These are phyloP conservation scores for Bipolaris gigantea DNA, from an alignment of 2,329 filamentous ascomycete species.

Conservation along the genomic window DNA sequence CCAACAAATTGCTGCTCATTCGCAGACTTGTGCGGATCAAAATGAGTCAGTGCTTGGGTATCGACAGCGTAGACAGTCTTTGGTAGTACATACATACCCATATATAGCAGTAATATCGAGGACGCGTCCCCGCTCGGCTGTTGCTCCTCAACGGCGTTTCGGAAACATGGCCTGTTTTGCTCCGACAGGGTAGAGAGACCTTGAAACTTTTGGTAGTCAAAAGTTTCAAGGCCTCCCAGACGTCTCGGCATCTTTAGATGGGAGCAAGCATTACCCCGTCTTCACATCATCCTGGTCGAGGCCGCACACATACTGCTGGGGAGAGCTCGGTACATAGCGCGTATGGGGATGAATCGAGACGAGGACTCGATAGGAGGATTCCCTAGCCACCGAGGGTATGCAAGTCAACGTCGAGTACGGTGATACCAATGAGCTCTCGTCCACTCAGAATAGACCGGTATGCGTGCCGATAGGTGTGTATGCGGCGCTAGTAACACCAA, in stretches of 20 bases:
- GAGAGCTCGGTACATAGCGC: neutral
- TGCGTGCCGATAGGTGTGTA: neutral
- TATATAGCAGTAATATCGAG: neutral
- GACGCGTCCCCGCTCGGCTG: neutral
- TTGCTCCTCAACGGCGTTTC: neutral
- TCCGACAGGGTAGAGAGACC: neutral
- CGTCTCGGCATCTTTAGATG: no score
- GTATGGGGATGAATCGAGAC: neutral
- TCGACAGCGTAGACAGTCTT: neutral
- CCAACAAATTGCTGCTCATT: neutral
- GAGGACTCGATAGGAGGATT: neutral
- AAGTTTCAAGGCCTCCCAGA: neutral
- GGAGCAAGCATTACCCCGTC: no score
- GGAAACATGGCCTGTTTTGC: neutral
- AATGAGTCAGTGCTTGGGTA: neutral
- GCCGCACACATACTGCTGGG: neutral
- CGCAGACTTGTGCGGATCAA: no score
- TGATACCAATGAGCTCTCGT: neutral
- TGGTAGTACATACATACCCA: neutral
- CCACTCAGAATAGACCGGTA: neutral
- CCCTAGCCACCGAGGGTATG: neutral
- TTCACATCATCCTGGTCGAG: neutral
- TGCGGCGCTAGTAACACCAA: neutral
- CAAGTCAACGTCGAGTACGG: neutral
- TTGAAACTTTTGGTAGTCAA: neutral